Evolutionary conservation across 768 basidiomycete genomes (phyloP).

Genomic region (Leccinum olivaceopallidum): DNA sequence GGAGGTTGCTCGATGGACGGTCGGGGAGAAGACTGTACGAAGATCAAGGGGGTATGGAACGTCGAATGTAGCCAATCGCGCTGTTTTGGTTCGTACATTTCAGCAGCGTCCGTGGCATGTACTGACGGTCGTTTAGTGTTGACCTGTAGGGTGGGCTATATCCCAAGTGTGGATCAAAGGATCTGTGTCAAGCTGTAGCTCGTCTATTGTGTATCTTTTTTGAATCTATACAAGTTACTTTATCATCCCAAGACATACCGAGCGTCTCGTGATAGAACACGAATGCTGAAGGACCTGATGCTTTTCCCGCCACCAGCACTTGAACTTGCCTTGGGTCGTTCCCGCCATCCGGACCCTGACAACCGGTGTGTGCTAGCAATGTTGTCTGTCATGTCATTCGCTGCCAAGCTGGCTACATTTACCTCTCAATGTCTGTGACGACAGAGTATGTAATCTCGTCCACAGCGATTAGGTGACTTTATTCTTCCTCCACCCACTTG

Average conservation of each 20-base stretch:
- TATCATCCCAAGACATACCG: not conserved
- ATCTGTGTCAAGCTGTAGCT: constrained; percentile 14
- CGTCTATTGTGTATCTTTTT: not conserved
- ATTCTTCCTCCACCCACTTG: constrained; percentile 68
- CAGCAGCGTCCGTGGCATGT: not conserved
- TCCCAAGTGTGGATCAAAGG: constrained; percentile 15
- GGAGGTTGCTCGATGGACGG: constrained; percentile 72
- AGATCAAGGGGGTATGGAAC: constrained; percentile 63
- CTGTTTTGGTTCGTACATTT: constrained; percentile 48
- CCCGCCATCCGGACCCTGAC: not conserved
- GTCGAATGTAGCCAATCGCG: constrained; percentile 63
- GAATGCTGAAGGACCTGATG: not conserved
- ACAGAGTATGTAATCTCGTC: constrained; percentile 1
- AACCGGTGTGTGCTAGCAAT: not conserved
- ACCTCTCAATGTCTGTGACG: not conserved
- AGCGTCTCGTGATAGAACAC: not conserved
- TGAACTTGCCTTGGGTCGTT: not conserved
- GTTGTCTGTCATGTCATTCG: not conserved
- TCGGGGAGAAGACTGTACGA: constrained; percentile 68
- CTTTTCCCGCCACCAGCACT: not conserved
- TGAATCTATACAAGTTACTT: not conserved
- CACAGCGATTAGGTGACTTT: constrained; percentile 2
- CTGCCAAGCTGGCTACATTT: not conserved
- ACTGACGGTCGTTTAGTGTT: constrained; percentile 9
- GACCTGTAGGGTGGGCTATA: constrained; percentile 18